These are phyloP conservation scores for Coemansia aciculifera DNA, from an alignment of 192 early-diverging fungal genomes.

Conservation along the genomic window DNA sequence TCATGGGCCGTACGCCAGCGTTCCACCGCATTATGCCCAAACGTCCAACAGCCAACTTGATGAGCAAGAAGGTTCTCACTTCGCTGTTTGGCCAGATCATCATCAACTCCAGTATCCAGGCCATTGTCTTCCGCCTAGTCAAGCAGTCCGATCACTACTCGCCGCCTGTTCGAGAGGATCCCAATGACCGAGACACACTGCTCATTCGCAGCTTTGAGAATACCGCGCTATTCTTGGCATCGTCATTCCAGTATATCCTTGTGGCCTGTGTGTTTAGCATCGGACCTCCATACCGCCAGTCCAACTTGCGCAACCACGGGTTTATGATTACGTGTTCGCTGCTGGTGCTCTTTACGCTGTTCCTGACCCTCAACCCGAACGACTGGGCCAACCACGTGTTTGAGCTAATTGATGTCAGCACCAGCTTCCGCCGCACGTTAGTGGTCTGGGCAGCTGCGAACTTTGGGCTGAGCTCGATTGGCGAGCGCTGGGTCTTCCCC, in stretches of 20 bases:
- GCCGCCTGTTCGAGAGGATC: slow-evolving; percentile 53
- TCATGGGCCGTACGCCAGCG: slow-evolving; percentile 90
- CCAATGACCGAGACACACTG: slow-evolving; percentile 61
- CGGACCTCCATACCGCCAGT: slow-evolving; percentile 93
- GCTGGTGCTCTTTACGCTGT: slow-evolving; percentile 68
- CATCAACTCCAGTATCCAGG: slow-evolving; percentile 81
- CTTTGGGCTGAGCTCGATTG: slow-evolving; percentile 30
- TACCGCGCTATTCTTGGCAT: slow-evolving; percentile 85
- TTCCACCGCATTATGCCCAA: slow-evolving; percentile 71
- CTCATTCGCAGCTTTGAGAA: slow-evolving; percentile 85
- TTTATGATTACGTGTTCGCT: slow-evolving; percentile 39
- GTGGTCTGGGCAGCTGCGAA: slow-evolving; percentile 63
- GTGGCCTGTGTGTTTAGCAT: slow-evolving; percentile 91
- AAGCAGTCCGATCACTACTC: slow-evolving; percentile 74
- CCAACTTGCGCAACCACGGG: slow-evolving; percentile 75
- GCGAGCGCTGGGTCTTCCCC: slow-evolving; percentile 52
- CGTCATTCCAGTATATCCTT: slow-evolving; percentile 91
- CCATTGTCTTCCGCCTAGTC: slow-evolving; percentile 68
- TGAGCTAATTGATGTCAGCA: slow-evolving; percentile 66
- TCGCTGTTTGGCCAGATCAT: slow-evolving; percentile 88
- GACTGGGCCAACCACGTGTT: slow-evolving; percentile 57
- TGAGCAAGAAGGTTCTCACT: slow-evolving; percentile 87
- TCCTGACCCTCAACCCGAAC: slow-evolving; percentile 59
- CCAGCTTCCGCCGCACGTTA: slow-evolving; percentile 61
- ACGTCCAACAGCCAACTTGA: slow-evolving; percentile 86